Percentiles rank a stretch among this genome's conserved stretches.
Conservation (phyloP, 1,139 yeast genomes). For the Schwanniomyces etchellsii region DNA sequence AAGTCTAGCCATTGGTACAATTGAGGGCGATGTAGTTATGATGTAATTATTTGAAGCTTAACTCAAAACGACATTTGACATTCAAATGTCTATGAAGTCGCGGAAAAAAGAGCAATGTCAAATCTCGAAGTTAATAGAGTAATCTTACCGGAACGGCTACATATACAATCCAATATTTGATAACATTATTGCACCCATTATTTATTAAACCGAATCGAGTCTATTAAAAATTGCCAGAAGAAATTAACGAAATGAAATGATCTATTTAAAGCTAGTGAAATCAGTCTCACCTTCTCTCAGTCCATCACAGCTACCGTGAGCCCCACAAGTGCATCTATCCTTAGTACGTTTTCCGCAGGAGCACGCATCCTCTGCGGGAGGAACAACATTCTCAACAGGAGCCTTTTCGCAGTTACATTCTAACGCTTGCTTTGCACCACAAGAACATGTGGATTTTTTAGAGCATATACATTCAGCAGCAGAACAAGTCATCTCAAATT, state of each 20-base stretch:
- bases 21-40: too few relatives aligned
- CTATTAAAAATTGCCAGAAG: too few relatives aligned
- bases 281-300: conserved; percentile 44
- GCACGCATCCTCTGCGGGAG: conserved; percentile 32
- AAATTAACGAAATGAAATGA: too few relatives aligned
- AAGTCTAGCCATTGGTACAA: conserved; percentile 29
- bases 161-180: too few relatives aligned
- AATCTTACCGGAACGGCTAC: too few relatives aligned
- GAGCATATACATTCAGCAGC: conserved; percentile 45
- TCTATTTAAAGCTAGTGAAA: conserved; percentile 33
- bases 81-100: too few relatives aligned
- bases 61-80: conserved; percentile 1
- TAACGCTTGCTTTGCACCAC: conserved; percentile 45
- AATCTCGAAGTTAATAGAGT: too few relatives aligned
- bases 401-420: conserved; percentile 42
- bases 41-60: too few relatives aligned
- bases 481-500: conserved; percentile 36
- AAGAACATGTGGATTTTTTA: conserved; percentile 44
- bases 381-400: conserved; percentile 33
- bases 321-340: conserved; percentile 39
- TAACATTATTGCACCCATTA: too few relatives aligned
- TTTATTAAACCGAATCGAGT: too few relatives aligned
- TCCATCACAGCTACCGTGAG: conserved; percentile 31
- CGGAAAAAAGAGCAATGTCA: too few relatives aligned
- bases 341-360: conserved; percentile 44